Conservation (phyloP, 2,329 filamentous ascomycete species). For the Byssochlamys sp. region DNA sequence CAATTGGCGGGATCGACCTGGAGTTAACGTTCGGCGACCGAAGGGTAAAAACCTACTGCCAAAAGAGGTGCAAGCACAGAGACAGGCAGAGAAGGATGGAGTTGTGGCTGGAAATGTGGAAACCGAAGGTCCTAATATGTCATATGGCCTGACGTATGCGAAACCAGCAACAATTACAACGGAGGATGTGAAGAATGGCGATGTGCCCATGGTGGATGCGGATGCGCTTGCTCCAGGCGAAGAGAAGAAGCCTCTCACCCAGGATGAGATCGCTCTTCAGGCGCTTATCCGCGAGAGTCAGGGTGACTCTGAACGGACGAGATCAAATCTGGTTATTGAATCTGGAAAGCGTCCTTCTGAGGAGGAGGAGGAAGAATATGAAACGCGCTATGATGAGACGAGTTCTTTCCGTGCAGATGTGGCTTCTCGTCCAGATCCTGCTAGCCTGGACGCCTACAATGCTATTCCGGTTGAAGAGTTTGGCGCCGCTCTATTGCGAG, state of each 20-base stretch:
- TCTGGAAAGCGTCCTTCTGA: conserved; percentile 17
- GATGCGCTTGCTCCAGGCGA: conserved; percentile 6
- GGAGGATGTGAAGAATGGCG: conserved; percentile 13
- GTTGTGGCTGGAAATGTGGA: conserved; percentile 31
- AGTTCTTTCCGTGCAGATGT: conserved; percentile 64
- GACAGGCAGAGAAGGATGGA: conserved; percentile 31
- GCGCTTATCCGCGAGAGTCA: conserved; percentile 53
- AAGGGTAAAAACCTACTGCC: conserved; percentile 50
- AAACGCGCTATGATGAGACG: conserved; percentile 25
- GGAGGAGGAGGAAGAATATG: conserved; percentile 15
- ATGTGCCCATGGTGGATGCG: conserved; percentile 21
- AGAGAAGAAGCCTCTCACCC: conserved; percentile 35
- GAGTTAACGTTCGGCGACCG: conserved; percentile 45
- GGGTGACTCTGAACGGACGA: conserved; percentile 27
- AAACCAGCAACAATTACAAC: conserved; percentile 14
- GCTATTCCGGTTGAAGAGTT: conserved; percentile 90
- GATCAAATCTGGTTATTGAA: conserved; percentile 46
- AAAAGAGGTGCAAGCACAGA: conserved; percentile 43
- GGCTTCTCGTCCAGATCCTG: conserved; percentile 60
- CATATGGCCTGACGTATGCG: conserved; percentile 47
- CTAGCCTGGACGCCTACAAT: conserved; percentile 74
- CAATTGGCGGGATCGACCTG: conserved; percentile 51
- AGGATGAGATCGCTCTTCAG: conserved; percentile 57
- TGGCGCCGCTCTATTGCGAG: conserved; percentile 75
- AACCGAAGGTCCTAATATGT: conserved; percentile 42